Percentiles rank a stretch among this genome's conserved stretches.
phyloP scores from a whole-genome alignment of 2,329 filamentous ascomycete genomes.

The Exutisphaerella laricina region DNA sequence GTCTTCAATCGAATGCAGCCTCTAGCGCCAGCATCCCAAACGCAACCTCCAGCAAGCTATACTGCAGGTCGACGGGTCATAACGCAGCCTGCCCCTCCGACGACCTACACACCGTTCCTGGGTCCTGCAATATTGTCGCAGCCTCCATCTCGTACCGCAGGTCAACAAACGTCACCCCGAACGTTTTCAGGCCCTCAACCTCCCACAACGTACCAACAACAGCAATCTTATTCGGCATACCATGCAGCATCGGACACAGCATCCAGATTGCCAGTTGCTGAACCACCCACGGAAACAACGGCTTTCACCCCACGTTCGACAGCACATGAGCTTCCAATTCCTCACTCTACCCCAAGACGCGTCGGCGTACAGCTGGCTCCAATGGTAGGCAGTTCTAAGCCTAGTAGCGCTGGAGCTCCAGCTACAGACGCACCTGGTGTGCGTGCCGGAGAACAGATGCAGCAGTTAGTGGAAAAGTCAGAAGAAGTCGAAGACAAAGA shows the following conservation, averaged over 20 bases:
- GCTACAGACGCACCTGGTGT: conserved; percentile 1
- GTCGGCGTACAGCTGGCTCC: conserved; percentile 25
- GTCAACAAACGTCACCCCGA: conserved; percentile 15
- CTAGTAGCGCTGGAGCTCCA: not conserved
- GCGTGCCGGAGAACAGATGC: conserved; percentile 11
- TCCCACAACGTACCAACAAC: conserved; percentile 11
- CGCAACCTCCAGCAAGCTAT: conserved; percentile 10
- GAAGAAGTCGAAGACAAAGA: conserved; percentile 25
- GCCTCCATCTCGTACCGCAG: conserved; percentile 16
- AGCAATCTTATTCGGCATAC: conserved; percentile 4
- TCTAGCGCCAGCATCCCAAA: conserved; percentile 10
- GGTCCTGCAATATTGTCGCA: conserved; percentile 9
- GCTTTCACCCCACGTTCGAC: conserved; percentile 20
- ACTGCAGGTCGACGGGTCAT: conserved; percentile 11
- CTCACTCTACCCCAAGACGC: conserved; percentile 6
- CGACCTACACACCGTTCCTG: conserved; percentile 15
- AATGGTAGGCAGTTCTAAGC: conserved; percentile 17
- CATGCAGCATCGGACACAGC: conserved; percentile 7
- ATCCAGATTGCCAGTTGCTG: conserved; percentile 17
- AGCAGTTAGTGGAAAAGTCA: too few species aligned
- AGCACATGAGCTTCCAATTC: conserved; percentile 11
- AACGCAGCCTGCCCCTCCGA: conserved; percentile 19
- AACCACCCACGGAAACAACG: conserved; percentile 25
- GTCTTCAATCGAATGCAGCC: conserved; percentile 4
- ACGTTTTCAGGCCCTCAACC: conserved; percentile 17